Conservation (phyloP, 2,329 filamentous ascomycete species). For the Lasiodiplodia sp. region DNA sequence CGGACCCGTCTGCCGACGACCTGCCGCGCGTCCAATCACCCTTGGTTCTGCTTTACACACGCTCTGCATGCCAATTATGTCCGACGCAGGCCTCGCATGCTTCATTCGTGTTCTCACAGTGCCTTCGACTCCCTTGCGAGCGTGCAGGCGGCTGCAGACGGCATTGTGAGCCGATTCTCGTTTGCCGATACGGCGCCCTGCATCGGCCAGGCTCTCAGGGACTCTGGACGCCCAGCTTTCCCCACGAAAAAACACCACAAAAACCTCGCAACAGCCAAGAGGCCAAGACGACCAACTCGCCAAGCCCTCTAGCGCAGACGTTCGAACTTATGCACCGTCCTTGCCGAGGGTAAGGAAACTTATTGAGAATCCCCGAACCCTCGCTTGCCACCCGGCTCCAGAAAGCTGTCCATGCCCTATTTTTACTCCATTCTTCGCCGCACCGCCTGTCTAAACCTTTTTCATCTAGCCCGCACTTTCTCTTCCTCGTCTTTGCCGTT, state of each 20-base stretch:
- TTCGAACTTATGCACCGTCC: slow-evolving; percentile 25
- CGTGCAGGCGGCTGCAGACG: neutral
- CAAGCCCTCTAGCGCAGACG: slow-evolving; percentile 28
- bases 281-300: slow-evolving; percentile 21
- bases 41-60: neutral
- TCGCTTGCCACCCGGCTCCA: slow-evolving; percentile 4
- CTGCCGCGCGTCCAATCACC: slow-evolving; percentile 14
- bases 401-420: neutral
- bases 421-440: neutral
- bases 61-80: neutral
- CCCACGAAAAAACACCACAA: neutral
- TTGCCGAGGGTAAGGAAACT: neutral
- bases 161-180: neutral
- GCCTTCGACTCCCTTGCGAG: neutral
- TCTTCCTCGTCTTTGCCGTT: neutral
- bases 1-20: slow-evolving; percentile 14
- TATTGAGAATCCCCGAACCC: neutral
- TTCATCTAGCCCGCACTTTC: neutral
- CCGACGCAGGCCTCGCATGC: neutral
- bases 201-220: neutral
- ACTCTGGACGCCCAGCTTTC: slow-evolving; percentile 8
- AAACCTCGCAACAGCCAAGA: slow-evolving; percentile 17
- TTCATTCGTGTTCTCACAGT: neutral
- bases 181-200: neutral
- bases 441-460: neutral